phyloP scores from a whole-genome alignment of 1,284 basidiomycete species.

The Tilletia horrida region DNA sequence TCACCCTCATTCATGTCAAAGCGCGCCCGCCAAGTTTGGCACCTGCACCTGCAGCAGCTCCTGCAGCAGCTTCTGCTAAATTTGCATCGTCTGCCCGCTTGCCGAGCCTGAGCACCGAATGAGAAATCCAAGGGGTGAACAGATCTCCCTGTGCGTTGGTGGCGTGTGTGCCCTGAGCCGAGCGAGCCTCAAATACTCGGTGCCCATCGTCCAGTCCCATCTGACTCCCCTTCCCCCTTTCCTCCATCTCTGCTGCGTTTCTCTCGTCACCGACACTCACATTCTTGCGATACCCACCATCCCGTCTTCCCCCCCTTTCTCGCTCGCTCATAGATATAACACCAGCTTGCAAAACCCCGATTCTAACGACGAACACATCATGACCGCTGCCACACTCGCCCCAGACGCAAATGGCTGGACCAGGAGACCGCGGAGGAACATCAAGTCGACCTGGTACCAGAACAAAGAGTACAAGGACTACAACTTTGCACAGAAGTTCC shows the following conservation, averaged over 20 bases:
- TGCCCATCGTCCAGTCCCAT: background rate
- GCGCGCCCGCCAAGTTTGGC: no score
- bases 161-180: no score
- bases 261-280: background rate
- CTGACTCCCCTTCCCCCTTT: background rate
- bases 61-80: no score
- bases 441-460: slow-evolving; percentile 5
- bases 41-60: no score
- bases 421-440: background rate
- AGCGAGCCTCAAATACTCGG: no score
- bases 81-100: no score
- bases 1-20: no score
- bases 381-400: background rate
- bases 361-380: background rate
- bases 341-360: background rate
- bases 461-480: background rate
- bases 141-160: no score
- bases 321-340: background rate
- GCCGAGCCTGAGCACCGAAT: no score
- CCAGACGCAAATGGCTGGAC: background rate
- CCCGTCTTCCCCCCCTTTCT: background rate
- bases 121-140: no score
- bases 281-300: background rate
- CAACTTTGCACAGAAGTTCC: slow-evolving; percentile 8
- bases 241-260: background rate